Base-by-base conservation (phyloP, 148 eudicot species). In the Rhododendron williamsianum region DNA sequence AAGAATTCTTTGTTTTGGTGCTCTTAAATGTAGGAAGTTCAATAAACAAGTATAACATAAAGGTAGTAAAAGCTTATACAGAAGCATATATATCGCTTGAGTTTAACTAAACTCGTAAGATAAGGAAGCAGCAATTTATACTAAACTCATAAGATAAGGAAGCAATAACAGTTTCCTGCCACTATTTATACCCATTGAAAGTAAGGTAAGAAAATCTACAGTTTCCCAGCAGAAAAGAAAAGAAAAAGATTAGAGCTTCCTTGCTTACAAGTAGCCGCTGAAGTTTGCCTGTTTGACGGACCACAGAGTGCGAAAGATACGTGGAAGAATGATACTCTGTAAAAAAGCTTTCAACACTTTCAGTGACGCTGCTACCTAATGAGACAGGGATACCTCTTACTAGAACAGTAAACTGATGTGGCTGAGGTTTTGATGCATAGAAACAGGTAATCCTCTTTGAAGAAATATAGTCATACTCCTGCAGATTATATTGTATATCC, bases 371-470 rank as follows among this genome's bases (percentile, higher is more conserved):
- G 81, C 87, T 90, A 56, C 89, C 92, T 45, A 93, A 85, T 30
- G 92, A 82, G 25, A 74, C 89, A 74, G 99, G 99, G 83, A 96
- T 91, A 85, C 94, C 91, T 78, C 96, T 93, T 83, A 96, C 96
- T 84, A 96, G 81, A 83, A 96, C 71, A 63, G 98, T 96, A 77
- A 96, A 96, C 81, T 93, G 93, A 81, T 90, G 91, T 63, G 96
- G 93, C 90, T 89, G 91, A 87, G 99, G 99, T 87, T 89, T 89
- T 79, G 98, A 93, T 84, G 95, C 89, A 89, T 89, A 91, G 88
- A 91, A 96, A 86, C 48, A 94, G 49, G 90, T 87, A 78, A 94
- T 90, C 88, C 98, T 87, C 86, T 91, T 96, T 56, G 89, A 49
- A 27, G 98, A 90, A 82, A 96, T 90, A 83, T 89, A 88, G 52